Percentiles rank a stretch among this genome's conserved stretches.
phyloP scores from a whole-genome alignment of 2,329 filamentous ascomycete species.

The Microdochium bolleyi region DNA sequence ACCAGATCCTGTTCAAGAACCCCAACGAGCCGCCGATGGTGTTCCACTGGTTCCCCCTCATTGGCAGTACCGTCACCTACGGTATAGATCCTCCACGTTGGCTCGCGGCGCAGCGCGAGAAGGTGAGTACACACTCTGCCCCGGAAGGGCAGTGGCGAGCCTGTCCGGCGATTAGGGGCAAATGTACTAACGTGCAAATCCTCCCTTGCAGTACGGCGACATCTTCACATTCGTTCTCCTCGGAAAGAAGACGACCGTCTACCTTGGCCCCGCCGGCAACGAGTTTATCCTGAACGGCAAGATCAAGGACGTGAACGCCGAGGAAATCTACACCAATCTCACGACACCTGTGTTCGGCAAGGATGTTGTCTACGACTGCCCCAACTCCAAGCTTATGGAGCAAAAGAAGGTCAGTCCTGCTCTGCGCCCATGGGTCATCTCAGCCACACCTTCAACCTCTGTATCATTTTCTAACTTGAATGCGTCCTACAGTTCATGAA shows the following conservation, averaged over 20 bases:
- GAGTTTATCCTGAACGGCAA: conserved; percentile 91
- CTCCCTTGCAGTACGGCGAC: conserved; percentile 61
- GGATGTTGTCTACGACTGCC: conserved; percentile 86
- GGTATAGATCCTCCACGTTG: conserved; percentile 90
- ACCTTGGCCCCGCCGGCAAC: conserved; percentile 73
- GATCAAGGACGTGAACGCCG: conserved; percentile 80
- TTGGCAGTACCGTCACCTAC: conserved; percentile 89
- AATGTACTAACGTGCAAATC: conserved; percentile 6
- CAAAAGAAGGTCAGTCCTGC: conserved; percentile 69
- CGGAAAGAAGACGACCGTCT: conserved; percentile 84
- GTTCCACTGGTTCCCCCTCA: conserved; percentile 73
- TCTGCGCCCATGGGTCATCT: neutral
- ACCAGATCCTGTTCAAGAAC: conserved; percentile 74
- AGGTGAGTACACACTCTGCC: conserved; percentile 43
- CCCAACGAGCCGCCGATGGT: conserved; percentile 74
- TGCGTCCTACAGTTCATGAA: conserved; percentile 61
- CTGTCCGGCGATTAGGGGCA: neutral
- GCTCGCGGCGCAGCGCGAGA: conserved; percentile 67
- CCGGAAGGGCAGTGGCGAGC: neutral
- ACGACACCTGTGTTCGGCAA: conserved; percentile 68
- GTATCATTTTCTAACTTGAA: neutral
- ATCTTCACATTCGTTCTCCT: conserved; percentile 85
- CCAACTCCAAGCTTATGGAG: conserved; percentile 89
- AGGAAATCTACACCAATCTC: conserved; percentile 81
- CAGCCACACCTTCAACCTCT: neutral